Evolutionary conservation across 1,284 basidiomycete species (phyloP).

Genomic region (Leccinum griseonigrum): DNA sequence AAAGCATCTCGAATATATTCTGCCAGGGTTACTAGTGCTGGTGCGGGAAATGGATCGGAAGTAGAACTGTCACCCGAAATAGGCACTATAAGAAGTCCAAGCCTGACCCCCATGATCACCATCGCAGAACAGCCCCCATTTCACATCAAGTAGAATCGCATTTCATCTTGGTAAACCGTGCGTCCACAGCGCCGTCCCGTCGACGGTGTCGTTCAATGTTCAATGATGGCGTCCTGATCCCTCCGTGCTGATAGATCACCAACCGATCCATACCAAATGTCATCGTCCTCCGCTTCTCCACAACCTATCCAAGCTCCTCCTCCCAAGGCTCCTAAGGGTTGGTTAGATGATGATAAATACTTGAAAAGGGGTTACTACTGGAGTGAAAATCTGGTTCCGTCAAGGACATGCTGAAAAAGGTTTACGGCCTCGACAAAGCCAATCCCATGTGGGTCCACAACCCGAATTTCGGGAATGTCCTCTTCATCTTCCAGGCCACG

Average conservation of each 20-base stretch:
- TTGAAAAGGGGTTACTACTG: conserved; percentile 4
- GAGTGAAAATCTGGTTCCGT: conserved; percentile 2
- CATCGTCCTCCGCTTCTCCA: background rate
- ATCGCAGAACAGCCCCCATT: background rate
- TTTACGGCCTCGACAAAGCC: background rate
- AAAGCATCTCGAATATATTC: background rate
- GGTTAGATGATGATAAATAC: background rate
- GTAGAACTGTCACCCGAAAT: background rate
- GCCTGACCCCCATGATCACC: background rate
- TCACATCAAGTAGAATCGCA: background rate
- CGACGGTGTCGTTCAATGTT: no score
- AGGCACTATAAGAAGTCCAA: background rate
- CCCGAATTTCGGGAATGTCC: background rate
- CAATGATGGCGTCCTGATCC: background rate
- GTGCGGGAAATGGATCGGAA: background rate
- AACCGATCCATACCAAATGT: background rate
- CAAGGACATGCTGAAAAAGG: background rate
- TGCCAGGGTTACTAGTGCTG: background rate
- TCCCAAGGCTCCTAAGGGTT: background rate
- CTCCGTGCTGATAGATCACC: background rate
- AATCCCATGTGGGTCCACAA: background rate
- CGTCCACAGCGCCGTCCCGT: background rate
- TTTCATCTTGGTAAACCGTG: background rate
- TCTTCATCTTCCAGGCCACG: background rate
- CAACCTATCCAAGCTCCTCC: background rate